Evolutionary conservation across 2,329 filamentous ascomycete species (phyloP).

Genomic region (Botryotinia narcissicola): DNA sequence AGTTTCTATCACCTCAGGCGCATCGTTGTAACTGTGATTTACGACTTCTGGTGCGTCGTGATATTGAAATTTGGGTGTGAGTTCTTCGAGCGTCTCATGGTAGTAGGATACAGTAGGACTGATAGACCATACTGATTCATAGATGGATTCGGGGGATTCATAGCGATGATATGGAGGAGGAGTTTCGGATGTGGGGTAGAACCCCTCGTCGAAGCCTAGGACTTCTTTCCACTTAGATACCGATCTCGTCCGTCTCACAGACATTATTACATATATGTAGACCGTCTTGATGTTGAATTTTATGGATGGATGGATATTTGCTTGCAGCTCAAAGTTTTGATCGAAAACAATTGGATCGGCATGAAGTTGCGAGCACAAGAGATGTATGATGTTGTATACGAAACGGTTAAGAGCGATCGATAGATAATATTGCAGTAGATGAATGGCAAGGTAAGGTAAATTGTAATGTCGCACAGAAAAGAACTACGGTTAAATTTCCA

Average conservation of each 20-base stretch:
- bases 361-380: constrained; percentile 3
- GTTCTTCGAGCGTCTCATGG: constrained; percentile 20
- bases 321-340: neutral
- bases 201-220: constrained; percentile 34
- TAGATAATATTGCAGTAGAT: neutral
- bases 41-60: constrained; percentile 17
- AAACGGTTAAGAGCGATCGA: neutral
- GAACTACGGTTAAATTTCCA: constrained; percentile 6
- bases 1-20: constrained; percentile 11
- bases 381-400: constrained; percentile 13
- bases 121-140: constrained; percentile 18
- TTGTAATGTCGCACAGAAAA: constrained; percentile 15
- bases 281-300: neutral
- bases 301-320: neutral
- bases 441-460: neutral
- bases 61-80: constrained; percentile 20
- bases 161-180: constrained; percentile 20
- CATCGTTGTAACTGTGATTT: constrained; percentile 6
- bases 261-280: constrained; percentile 16
- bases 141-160: constrained; percentile 20
- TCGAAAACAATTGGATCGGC: constrained; percentile 8
- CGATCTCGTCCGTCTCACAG: constrained; percentile 29
- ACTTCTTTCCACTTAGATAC: constrained; percentile 36
- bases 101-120: constrained; percentile 21
- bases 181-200: constrained; percentile 18